Conservation (phyloP, 441 rosid species). For the Bruguiera hainesii region DNA sequence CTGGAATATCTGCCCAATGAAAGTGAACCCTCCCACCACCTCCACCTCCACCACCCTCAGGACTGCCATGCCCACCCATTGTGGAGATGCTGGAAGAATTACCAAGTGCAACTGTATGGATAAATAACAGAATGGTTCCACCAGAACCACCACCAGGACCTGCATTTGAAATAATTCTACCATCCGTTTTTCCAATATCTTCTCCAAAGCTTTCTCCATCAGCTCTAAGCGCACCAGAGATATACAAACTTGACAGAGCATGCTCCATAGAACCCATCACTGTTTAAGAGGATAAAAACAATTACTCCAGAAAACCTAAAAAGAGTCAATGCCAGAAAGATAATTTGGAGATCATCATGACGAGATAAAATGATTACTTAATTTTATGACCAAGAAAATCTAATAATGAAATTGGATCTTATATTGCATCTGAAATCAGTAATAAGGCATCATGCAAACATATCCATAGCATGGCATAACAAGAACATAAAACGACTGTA, state of each 20-base stretch:
- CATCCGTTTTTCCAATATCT: conserved; percentile 33
- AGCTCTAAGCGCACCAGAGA: conserved; percentile 72
- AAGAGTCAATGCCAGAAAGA: background rate
- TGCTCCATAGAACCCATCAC: conserved; percentile 96
- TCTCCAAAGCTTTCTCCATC: conserved; percentile 82
- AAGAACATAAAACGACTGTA: no score
- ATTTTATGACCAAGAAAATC: no score
- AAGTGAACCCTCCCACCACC: conserved; percentile 97
- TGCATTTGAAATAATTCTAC: conserved; percentile 32
- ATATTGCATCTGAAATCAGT: no score
- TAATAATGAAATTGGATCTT: no score
- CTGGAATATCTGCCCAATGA: conserved; percentile 82
- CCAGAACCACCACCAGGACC: conserved; percentile 99
- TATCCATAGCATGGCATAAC: no score
- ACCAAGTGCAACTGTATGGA: conserved; percentile 48
- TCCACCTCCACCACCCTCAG: conserved; percentile 85
- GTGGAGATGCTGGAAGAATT: conserved; percentile 60
- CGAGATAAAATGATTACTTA: no score
- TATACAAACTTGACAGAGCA: conserved; percentile 68
- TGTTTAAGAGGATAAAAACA: conserved; percentile 34
- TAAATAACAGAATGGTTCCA: conserved; percentile 82
- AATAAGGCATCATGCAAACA: no score
- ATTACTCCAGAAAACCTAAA: background rate
- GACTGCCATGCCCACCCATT: conserved; percentile 83
- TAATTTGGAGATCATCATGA: background rate